Conservation (phyloP, 1,284 basidiomycete species). For the Ganoderma boninense region DNA sequence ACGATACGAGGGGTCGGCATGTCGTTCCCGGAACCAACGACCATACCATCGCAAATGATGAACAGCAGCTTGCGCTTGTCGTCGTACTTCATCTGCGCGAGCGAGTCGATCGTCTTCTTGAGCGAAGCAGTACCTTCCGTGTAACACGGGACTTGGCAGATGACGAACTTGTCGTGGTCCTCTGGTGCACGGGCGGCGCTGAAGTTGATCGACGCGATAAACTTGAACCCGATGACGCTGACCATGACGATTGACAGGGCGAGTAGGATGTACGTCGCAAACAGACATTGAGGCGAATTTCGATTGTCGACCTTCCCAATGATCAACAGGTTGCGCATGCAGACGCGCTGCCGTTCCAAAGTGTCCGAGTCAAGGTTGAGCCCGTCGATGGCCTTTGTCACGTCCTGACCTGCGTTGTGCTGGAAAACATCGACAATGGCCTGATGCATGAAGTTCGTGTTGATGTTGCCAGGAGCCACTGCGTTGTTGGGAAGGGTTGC, state of each 20-base stretch:
- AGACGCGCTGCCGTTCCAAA: slow-evolving; percentile 84
- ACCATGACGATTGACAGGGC: slow-evolving; percentile 94
- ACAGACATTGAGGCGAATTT: slow-evolving; percentile 90
- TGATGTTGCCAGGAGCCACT: slow-evolving; percentile 59
- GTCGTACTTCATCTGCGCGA: slow-evolving; percentile 95
- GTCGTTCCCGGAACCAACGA: slow-evolving; percentile 96
- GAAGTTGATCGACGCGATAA: slow-evolving; percentile 94
- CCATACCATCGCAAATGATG: slow-evolving; percentile 98
- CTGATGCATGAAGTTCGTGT: slow-evolving; percentile 84
- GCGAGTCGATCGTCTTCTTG: slow-evolving; percentile 91
- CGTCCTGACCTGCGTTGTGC: slow-evolving; percentile 82
- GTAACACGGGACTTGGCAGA: slow-evolving; percentile 98
- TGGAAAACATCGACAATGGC: slow-evolving; percentile 85
- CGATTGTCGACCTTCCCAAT: slow-evolving; percentile 94
- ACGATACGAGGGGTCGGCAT: slow-evolving; percentile 93
- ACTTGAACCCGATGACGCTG: slow-evolving; percentile 97
- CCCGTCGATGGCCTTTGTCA: slow-evolving; percentile 81
- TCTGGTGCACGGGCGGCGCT: slow-evolving; percentile 86
- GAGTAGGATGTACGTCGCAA: slow-evolving; percentile 93
- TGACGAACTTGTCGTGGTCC: slow-evolving; percentile 98
- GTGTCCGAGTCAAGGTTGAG: slow-evolving; percentile 74
- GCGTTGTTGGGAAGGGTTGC: slow-evolving; percentile 58
- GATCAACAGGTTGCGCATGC: slow-evolving; percentile 92
- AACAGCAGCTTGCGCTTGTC: slow-evolving; percentile 97
- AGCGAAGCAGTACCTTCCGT: slow-evolving; percentile 94